Percentiles rank a stretch among this genome's conserved stretches.
phyloP scores from a whole-genome alignment of 441 rosid genomes.

The Hura crepitans region DNA sequence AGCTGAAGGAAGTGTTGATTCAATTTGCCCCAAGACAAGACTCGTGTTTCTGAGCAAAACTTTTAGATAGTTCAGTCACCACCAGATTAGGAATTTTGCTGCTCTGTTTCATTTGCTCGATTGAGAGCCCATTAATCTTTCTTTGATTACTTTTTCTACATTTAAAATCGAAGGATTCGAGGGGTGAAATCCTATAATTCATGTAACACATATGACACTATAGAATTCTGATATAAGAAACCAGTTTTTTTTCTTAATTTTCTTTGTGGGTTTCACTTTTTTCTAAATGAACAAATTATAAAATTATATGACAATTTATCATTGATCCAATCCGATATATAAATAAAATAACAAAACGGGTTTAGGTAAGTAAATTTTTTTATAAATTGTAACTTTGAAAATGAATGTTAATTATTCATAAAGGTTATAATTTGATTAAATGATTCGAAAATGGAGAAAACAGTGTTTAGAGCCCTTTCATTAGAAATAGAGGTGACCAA shows the following conservation, averaged over 20 bases:
- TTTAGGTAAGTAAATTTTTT: no score
- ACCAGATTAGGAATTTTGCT: no score
- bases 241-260: not conserved
- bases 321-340: no score
- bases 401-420: no score
- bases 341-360: no score
- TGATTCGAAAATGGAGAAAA: no score
- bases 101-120: not conserved
- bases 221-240: not conserved
- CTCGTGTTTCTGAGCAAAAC: conserved; percentile 19
- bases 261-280: not conserved
- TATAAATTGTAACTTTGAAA: no score
- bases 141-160: not conserved
- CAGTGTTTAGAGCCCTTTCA: no score
- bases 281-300: no score
- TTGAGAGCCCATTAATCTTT: conserved; percentile 2
- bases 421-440: no score
- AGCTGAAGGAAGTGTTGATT: conserved; percentile 14
- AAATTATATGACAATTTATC: no score
- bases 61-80: conserved; percentile 28
- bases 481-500: no score
- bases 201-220: not conserved
- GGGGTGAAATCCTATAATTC: not conserved
- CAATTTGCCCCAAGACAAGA: conserved; percentile 20
- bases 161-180: not conserved